A percentile compares a stretch with the other conserved stretches of the same genome.
Evolutionary conservation across 257 asterid species (phyloP).

Genomic region (Cinchona pubescens): DNA sequence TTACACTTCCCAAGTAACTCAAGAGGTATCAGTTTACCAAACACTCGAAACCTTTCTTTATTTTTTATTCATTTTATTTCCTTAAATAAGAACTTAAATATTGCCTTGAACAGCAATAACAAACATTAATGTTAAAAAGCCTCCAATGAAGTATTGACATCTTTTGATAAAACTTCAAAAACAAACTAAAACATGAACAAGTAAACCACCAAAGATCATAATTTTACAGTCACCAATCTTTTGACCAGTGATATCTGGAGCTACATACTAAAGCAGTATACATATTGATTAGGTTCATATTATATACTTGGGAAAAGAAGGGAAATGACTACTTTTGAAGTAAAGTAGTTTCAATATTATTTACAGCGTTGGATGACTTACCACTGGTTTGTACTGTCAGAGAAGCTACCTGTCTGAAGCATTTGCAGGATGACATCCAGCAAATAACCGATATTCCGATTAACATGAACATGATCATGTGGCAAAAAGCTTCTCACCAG

Average conservation of each 20-base stretch:
- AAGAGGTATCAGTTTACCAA: neutral
- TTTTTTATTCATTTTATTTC: neutral
- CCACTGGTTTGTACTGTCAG: constrained; percentile 53
- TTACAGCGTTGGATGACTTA: constrained; percentile 20
- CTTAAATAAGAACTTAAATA: neutral
- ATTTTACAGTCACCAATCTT: neutral
- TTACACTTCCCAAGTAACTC: neutral
- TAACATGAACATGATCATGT: constrained; percentile 34
- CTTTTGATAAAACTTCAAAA: neutral
- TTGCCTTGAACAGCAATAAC: neutral
- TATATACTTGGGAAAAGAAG: neutral
- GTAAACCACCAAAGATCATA: neutral
- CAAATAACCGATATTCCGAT: constrained; percentile 52
- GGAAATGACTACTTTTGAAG: neutral
- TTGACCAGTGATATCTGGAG: no score
- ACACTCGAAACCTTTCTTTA: neutral
- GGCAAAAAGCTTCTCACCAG: constrained; percentile 78
- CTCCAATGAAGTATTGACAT: neutral
- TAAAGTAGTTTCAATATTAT: neutral
- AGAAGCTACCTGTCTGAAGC: constrained; percentile 52
- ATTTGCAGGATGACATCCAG: constrained; percentile 55
- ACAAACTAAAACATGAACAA: neutral
- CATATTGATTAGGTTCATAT: neutral
- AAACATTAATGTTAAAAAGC: neutral
- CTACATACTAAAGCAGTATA: neutral